Evolutionary conservation across 148 eudicot species (phyloP).

Genomic region (Nyssa sinensis): DNA sequence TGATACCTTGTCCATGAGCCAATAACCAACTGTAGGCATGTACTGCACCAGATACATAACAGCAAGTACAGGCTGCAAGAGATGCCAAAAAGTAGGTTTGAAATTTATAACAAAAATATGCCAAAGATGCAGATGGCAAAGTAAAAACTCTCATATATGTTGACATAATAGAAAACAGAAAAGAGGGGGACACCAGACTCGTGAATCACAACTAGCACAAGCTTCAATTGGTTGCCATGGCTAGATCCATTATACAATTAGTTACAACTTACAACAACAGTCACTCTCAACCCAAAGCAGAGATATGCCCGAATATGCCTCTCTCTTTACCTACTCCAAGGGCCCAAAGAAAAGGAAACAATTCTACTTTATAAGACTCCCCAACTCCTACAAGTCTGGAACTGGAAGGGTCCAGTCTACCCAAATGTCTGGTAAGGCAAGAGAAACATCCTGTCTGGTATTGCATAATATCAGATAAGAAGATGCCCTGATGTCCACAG

Average conservation of each 20-base stretch:
- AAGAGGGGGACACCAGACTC: not conserved
- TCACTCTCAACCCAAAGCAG: too few relatives aligned
- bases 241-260: not conserved
- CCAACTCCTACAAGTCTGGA: too few relatives aligned
- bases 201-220: not conserved
- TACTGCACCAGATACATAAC: constrained; percentile 95
- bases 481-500: too few relatives aligned
- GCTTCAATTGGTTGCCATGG: not conserved
- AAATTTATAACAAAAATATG: not conserved
- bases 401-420: too few relatives aligned
- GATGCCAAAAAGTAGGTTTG: constrained; percentile 9
- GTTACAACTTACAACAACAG: too few relatives aligned
- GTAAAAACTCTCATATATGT: not conserved
- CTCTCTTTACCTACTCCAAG: too few relatives aligned
- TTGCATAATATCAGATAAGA: too few relatives aligned
- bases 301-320: too few relatives aligned
- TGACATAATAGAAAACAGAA: not conserved
- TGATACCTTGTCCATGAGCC: constrained; percentile 94
- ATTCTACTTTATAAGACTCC: too few relatives aligned
- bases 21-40: constrained; percentile 79
- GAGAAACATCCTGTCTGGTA: too few relatives aligned
- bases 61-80: constrained; percentile 84
- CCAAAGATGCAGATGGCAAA: not conserved
- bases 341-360: too few relatives aligned
- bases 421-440: too few relatives aligned